Base-by-base conservation (phyloP, 1,284 basidiomycete species). In the Ganoderma multipileum region DNA sequence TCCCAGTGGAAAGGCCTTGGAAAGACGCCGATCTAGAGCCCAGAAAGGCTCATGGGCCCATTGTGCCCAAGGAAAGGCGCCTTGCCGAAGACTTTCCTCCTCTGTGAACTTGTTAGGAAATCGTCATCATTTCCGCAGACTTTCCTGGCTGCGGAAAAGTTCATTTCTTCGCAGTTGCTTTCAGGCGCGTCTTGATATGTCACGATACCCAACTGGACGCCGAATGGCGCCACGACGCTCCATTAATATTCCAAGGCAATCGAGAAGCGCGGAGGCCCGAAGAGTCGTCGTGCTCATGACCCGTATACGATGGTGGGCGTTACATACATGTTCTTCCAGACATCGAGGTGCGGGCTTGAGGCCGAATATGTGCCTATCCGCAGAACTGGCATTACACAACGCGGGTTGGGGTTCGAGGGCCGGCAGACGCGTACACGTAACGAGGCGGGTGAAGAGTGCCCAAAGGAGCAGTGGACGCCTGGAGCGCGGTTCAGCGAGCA, bases 381-480 rank as follows among this genome's bases (percentile, higher is more conserved):
- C 39, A 47, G 42, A 18, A 41, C n/a, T 42, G 26, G 39, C 60
- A 33, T 42, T 44, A 18, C 39, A 33, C n/a, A 41, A n/a, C 60
- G 47, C 28, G 42, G 42, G 36, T 61, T 61, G 59, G 59, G 59
- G 39, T 39, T 39, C 39, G 44, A 26, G 28, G 28, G 44, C 44
- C 23, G 9, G 28, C 12, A 30, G 23, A n/a, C 39, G 41, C 23
- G n/a, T 61, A 61, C 60, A 61, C 42, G 60, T 47, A 61, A 61
- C 16, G 26, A 44, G 58, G 33, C 30, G 30, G 55, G 30, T 18
- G 18, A 36, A 57, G 55, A 28, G 14, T 28, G 28, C 28, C 28
- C 28, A 26, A 54, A 54, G 7, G 52, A 28, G 52, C 12, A 28
- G 28, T 30, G 52, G 52, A 54, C 52, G 55, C 30, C 33, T 33